Percentiles rank a stretch among this genome's conserved stretches.
These are phyloP conservation scores for Colletotrichum sp. DNA, from an alignment of 2,329 filamentous ascomycete species.

Conservation along the genomic window DNA sequence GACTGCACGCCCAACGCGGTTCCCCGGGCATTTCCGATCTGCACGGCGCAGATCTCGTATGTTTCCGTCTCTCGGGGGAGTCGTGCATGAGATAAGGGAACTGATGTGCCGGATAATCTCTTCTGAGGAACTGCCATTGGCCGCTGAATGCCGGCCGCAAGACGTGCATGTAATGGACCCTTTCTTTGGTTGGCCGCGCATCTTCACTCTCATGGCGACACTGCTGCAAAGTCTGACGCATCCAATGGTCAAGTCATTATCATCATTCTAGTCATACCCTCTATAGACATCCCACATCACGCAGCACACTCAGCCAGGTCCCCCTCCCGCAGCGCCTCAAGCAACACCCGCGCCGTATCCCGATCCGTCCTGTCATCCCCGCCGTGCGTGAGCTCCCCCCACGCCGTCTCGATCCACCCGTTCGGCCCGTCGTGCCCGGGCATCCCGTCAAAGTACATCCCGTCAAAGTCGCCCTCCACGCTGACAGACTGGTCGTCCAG, in stretches of 20 bases:
- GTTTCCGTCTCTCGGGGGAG: not conserved
- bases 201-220: rapidly evolving
- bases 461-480: slow-evolving; percentile 26
- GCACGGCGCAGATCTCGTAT: not conserved
- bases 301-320: slow-evolving; percentile 24
- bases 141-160: not conserved
- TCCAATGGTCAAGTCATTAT: not conserved
- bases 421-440: slow-evolving; percentile 28
- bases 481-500: slow-evolving; percentile 29
- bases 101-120: not conserved
- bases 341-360: slow-evolving; percentile 41
- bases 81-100: not conserved
- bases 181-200: not conserved
- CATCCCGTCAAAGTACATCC: slow-evolving; percentile 32
- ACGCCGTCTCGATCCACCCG: slow-evolving; percentile 43
- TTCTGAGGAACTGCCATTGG: not conserved
- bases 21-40: not conserved
- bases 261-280: not conserved
- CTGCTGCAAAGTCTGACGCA: not conserved
- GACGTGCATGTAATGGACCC: not conserved
- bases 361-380: slow-evolving; percentile 34
- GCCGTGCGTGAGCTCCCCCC: slow-evolving; percentile 32
- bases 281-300: not conserved
- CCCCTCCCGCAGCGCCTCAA: slow-evolving; percentile 40
- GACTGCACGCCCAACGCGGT: not conserved